These are phyloP conservation scores for Monosporascus sp. DNA, from an alignment of 2,329 filamentous ascomycete species.

Conservation along the genomic window DNA sequence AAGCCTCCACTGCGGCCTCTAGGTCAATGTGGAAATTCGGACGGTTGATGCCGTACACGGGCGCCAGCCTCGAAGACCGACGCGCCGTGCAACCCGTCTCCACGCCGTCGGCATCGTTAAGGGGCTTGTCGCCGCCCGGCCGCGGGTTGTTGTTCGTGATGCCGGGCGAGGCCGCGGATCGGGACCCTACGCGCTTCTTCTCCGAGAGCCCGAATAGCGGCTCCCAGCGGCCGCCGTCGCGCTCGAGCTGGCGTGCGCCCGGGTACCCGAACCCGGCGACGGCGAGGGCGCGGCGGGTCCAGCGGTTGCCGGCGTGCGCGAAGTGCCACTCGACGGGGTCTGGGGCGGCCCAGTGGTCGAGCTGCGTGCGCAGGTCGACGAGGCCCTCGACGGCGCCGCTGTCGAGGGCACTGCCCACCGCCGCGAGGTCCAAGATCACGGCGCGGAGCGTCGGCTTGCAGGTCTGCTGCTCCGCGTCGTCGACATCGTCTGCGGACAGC, in stretches of 20 bases:
- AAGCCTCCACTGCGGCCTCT: constrained; percentile 32
- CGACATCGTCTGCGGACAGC: constrained; percentile 14
- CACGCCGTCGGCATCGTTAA: not conserved
- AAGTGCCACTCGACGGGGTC: constrained; percentile 48
- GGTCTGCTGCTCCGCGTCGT: constrained; percentile 22
- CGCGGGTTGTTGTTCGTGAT: not conserved
- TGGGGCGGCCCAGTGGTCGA: constrained; percentile 48
- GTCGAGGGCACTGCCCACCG: constrained; percentile 49
- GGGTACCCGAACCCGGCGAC: constrained; percentile 51
- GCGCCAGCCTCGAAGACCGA: constrained; percentile 10
- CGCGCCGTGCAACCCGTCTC: not conserved
- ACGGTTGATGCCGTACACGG: constrained; percentile 36
- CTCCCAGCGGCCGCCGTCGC: constrained; percentile 2
- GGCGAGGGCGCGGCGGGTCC: constrained; percentile 52
- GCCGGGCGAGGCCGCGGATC: too few species aligned
- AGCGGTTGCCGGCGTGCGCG: constrained; percentile 48
- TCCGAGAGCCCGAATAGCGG: constrained; percentile 15
- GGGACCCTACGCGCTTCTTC: not conserved
- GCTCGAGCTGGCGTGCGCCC: not conserved
- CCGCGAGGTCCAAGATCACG: constrained; percentile 52
- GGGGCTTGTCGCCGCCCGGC: not conserved
- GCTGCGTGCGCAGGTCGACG: constrained; percentile 47
- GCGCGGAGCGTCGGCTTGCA: constrained; percentile 44
- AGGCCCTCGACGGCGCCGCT: constrained; percentile 53
- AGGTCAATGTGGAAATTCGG: constrained; percentile 46